Conservation (phyloP, 345 rosid genomes). For the Euphorbia pulcherrima region DNA sequence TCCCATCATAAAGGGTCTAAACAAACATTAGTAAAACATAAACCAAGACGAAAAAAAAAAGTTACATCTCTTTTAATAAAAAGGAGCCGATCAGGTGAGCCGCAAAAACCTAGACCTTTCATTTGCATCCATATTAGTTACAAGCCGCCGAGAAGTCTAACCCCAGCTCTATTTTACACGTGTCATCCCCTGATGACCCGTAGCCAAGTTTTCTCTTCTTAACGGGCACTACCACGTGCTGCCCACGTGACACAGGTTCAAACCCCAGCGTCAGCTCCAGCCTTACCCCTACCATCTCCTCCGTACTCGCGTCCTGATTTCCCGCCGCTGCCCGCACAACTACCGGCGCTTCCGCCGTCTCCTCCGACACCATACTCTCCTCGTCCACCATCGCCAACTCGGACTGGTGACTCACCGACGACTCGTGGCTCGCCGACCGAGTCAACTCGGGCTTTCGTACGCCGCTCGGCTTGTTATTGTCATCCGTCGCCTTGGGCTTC, state of each 20-base stretch:
- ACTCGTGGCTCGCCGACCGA: conserved; percentile 75
- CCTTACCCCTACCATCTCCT: conserved; percentile 21
- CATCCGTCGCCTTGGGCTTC: conserved; percentile 28
- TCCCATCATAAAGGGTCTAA: conserved; percentile 12
- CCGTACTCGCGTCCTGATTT: not conserved
- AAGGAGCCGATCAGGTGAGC: conserved; percentile 17
- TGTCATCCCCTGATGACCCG: conserved; percentile 32
- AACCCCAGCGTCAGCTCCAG: conserved; percentile 66
- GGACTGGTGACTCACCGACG: conserved; percentile 85
- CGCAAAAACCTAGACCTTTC: conserved; percentile 23
- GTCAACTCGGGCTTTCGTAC: conserved; percentile 26
- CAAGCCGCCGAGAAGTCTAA: conserved; percentile 29
- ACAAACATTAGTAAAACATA: not conserved
- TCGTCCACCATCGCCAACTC: conserved; percentile 57
- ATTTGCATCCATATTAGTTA: not conserved
- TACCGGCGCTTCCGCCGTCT: conserved; percentile 40
- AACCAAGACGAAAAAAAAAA: not conserved
- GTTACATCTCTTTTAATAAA: conserved; percentile 4
- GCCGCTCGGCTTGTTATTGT: conserved; percentile 3
- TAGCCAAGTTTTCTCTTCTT: conserved; percentile 55
- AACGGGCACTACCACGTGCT: conserved; percentile 61
- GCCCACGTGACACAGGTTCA: conserved; percentile 46
- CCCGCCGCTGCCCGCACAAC: conserved; percentile 26
- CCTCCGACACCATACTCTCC: conserved; percentile 66
- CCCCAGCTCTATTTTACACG: conserved; percentile 62